Percentiles rank a stretch among this genome's conserved stretches.
Evolutionary conservation across 257 asterid species (phyloP).

Genomic region (Solanum chmielewskii): DNA sequence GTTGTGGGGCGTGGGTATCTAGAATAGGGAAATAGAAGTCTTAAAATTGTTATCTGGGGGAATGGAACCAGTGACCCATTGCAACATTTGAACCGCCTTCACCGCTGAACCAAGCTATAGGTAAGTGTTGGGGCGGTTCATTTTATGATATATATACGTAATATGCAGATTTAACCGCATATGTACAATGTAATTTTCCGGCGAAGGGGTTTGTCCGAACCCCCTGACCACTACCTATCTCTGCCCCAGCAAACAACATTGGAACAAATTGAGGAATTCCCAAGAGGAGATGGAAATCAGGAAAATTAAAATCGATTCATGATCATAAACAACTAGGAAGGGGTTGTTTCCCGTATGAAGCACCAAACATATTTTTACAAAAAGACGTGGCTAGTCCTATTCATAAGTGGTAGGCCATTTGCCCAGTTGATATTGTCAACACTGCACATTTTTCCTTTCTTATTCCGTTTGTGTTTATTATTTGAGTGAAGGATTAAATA

Average conservation of each 20-base stretch:
- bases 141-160: not conserved
- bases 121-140: not conserved
- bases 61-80: not conserved
- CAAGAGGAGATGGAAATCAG: not conserved
- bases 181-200: not conserved
- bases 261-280: not conserved
- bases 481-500: not conserved
- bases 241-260: not conserved
- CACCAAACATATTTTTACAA: slow-evolving; percentile 34
- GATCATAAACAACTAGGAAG: slow-evolving; percentile 39
- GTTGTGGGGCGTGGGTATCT: not conserved
- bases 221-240: not conserved
- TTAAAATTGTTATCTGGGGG: not conserved
- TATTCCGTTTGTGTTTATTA: not conserved
- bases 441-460: slow-evolving; percentile 9
- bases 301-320: not conserved
- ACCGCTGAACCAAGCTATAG: not conserved
- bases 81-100: not conserved
- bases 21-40: not conserved
- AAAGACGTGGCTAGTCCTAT: slow-evolving; percentile 16
- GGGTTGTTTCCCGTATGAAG: slow-evolving; percentile 22
- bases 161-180: not conserved
- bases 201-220: not conserved
- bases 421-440: slow-evolving; percentile 28
- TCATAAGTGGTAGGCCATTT: slow-evolving; percentile 21